Base-by-base conservation (phyloP, 2,329 filamentous ascomycete genomes). In the Orbilia oligospora region DNA sequence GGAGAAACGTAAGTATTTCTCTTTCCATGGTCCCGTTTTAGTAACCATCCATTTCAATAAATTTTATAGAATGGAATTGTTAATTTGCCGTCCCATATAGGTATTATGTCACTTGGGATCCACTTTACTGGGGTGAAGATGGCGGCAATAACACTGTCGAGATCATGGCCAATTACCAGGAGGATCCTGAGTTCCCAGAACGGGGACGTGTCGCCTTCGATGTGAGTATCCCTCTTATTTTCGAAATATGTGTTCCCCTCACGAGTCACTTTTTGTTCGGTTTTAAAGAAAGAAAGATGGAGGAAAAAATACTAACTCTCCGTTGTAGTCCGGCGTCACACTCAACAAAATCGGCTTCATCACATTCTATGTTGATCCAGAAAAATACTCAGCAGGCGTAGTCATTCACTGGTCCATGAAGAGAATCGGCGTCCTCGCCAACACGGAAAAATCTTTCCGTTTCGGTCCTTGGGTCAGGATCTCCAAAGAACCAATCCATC, bases 31-130 rank as follows among this genome's bases (percentile, higher is more conserved):
- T 24, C 44, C 38, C 27, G 2, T 9, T 30, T 30, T 55, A 63
- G 30, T 20, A n/a, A 53, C 24, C 53, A 27, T 27, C 65, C 49
- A 44, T 27, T 41, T 48, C 10, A 41, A 55, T 20, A 20, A 22
- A 48, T 4, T 38, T 27, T 16, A 14, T 49, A 8, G 36, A 69
- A 36, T 41, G 24, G 22, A 18, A 14, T 56, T 44, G 36, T 22
- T 58, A 44, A 68, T 36, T 22, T 58, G n/a, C 22, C 33, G 20
- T 14, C 30, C 22, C 5, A 41, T 70, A 14, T 33, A 78, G 75
- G 5, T 78, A 78, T 65, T 78, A 78, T 65, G 63, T 78, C 16
- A 78, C 75, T 27, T 78, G 75, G 75, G 64, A 78, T 69, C 75
- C 75, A 36, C 67, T 70, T 36, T 78, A 56, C 30, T 78, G 75